Evolutionary conservation across 192 early-diverging fungal species (phyloP).

Genomic region (Linnemannia zychae): DNA sequence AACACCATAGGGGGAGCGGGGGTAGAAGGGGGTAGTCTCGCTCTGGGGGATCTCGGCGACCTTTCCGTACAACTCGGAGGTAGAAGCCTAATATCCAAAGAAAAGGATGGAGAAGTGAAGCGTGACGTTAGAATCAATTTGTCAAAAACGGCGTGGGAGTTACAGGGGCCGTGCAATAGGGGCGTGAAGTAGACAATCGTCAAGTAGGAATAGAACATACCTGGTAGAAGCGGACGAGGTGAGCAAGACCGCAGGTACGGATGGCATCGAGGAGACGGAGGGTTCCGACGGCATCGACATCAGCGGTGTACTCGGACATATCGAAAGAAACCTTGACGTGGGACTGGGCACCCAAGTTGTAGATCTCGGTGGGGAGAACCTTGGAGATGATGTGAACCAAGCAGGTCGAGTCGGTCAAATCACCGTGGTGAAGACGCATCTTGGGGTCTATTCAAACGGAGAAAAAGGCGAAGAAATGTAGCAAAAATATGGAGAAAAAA

Average conservation of each 20-base stretch:
- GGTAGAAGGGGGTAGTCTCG: constrained; percentile 88
- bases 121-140: constrained; percentile 2
- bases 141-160: background rate
- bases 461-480: background rate
- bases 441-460: constrained; percentile 57
- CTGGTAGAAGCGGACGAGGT: constrained; percentile 74
- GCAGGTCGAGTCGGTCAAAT: constrained; percentile 84
- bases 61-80: constrained; percentile 84
- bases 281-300: constrained; percentile 85
- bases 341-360: constrained; percentile 85
- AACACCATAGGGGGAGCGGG: constrained; percentile 85
- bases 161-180: background rate
- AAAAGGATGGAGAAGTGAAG: background rate
- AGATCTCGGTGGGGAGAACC: constrained; percentile 82
- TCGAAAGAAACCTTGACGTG: constrained; percentile 81
- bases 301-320: constrained; percentile 85
- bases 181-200: background rate
- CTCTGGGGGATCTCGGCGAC: constrained; percentile 81
- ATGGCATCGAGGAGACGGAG: constrained; percentile 84
- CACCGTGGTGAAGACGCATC: constrained; percentile 85
- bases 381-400: constrained; percentile 80
- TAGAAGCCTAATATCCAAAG: constrained; percentile 68
- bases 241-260: constrained; percentile 76
- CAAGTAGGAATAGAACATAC: constrained; percentile 20
- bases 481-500: background rate